A percentile compares a stretch with the other conserved stretches of the same genome.
These are phyloP conservation scores for Somion occarium DNA, from an alignment of 1,284 basidiomycete species.

Conservation along the genomic window DNA sequence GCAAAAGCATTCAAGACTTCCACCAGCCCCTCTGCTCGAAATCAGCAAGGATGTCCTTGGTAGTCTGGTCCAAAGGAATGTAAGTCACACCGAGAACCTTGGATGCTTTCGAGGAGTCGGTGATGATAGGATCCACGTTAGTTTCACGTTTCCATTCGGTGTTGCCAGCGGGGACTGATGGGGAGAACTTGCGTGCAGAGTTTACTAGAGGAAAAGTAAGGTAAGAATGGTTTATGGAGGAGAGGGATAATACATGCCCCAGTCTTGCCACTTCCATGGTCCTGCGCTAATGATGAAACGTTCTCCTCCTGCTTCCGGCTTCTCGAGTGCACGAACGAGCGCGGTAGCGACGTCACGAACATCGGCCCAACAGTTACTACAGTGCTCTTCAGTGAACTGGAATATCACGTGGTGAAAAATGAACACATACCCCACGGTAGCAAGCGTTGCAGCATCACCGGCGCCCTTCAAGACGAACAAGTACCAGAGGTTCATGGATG, in stretches of 20 bases:
- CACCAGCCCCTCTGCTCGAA: slow-evolving; percentile 11
- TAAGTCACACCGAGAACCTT: slow-evolving; percentile 6
- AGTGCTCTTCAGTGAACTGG: too few species aligned
- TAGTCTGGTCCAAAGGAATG: slow-evolving; percentile 6
- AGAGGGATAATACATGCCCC: slow-evolving; percentile 15
- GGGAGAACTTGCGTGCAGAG: neutral
- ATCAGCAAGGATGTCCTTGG: slow-evolving; percentile 8
- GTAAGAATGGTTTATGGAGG: neutral
- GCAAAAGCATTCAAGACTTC: neutral
- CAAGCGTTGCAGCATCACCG: neutral
- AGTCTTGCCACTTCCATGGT: slow-evolving; percentile 28
- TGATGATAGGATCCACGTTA: neutral
- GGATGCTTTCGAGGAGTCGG: slow-evolving; percentile 9
- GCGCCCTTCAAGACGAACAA: neutral
- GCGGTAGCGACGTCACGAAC: slow-evolving; percentile 57
- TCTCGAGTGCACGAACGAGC: slow-evolving; percentile 45
- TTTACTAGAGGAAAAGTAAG: neutral
- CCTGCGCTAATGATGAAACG: slow-evolving; percentile 15
- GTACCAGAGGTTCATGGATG: slow-evolving; percentile 2
- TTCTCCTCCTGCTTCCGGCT: slow-evolving; percentile 13
- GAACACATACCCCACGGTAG: neutral
- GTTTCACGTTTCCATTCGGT: neutral
- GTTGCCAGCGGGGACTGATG: neutral
- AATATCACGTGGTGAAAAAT: neutral
- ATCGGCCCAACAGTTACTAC: slow-evolving; percentile 39